Percentiles rank a stretch among this genome's conserved stretches.
Conservation (phyloP, 495 filamentous ascomycete species). For the Neurospora cerealis region DNA sequence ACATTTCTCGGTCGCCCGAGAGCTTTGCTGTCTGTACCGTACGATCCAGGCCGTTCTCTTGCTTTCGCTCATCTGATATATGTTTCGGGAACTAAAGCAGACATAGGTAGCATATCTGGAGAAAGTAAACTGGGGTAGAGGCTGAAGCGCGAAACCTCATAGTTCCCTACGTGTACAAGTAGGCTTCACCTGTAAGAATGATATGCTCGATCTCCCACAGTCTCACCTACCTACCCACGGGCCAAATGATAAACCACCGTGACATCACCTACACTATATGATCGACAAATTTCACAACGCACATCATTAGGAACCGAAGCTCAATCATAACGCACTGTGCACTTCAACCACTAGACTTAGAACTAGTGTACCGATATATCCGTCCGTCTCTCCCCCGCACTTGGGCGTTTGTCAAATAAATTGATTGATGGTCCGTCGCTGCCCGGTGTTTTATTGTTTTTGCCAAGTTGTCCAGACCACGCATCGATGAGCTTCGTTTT, state of each 20-base stretch:
- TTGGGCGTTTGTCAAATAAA: not conserved
- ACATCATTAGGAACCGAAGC: not conserved
- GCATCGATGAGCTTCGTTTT: not conserved
- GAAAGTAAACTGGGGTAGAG: no score
- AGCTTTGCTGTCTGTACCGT: no score
- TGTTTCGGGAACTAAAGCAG: no score
- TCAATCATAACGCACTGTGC: not conserved
- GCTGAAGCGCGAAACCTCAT: no score
- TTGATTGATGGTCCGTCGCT: not conserved
- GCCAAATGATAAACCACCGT: not conserved
- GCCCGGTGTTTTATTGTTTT: not conserved
- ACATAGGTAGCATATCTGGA: no score
- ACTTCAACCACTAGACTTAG: not conserved
- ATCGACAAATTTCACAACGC: not conserved
- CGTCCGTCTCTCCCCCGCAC: not conserved
- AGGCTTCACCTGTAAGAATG: not conserved
- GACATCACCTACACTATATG: not conserved
- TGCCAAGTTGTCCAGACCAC: not conserved
- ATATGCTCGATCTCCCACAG: not conserved
- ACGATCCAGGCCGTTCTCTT: not conserved
- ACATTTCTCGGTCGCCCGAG: no score
- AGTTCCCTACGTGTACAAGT: no score
- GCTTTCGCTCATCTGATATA: not conserved
- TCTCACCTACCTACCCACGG: not conserved
- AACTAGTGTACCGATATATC: not conserved